Evolutionary conservation across 306 rosid species (phyloP).

Genomic region (Cicer chorassanicum): DNA sequence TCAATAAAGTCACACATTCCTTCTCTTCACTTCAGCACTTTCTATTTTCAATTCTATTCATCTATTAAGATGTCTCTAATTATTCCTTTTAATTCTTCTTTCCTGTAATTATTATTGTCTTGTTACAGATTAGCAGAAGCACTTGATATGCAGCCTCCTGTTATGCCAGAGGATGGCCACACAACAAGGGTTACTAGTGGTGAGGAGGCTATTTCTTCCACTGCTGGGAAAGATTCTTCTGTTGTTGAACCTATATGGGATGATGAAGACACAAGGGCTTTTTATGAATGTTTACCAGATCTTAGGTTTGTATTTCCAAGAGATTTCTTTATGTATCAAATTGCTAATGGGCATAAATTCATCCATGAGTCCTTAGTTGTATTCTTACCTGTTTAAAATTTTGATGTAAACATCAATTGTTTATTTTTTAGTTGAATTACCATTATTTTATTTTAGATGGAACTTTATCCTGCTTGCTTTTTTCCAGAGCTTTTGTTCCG

Average conservation of each 20-base stretch:
- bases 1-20: too few relatives aligned
- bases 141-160: constrained; percentile 98
- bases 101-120: constrained; percentile 40
- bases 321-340: constrained; percentile 25
- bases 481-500: constrained; percentile 93
- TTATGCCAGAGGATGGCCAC: constrained; percentile 99
- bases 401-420: constrained; percentile 16
- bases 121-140: constrained; percentile 92
- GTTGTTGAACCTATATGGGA: constrained; percentile 91
- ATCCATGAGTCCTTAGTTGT: constrained; percentile 1
- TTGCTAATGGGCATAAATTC: neutral
- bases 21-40: too few relatives aligned
- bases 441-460: constrained; percentile 29
- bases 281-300: constrained; percentile 96
- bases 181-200: constrained; percentile 93
- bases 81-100: constrained; percentile 16
- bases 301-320: constrained; percentile 73
- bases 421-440: constrained; percentile 35
- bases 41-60: too few relatives aligned
- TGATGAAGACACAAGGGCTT: constrained; percentile 93
- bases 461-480: constrained; percentile 37
- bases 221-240: constrained; percentile 85
- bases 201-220: constrained; percentile 84
- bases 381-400: constrained; percentile 27
- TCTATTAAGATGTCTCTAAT: constrained; percentile 14